Base-by-base conservation (phyloP, 495 filamentous ascomycete genomes). In the Aspergillus coremiiformis region DNA sequence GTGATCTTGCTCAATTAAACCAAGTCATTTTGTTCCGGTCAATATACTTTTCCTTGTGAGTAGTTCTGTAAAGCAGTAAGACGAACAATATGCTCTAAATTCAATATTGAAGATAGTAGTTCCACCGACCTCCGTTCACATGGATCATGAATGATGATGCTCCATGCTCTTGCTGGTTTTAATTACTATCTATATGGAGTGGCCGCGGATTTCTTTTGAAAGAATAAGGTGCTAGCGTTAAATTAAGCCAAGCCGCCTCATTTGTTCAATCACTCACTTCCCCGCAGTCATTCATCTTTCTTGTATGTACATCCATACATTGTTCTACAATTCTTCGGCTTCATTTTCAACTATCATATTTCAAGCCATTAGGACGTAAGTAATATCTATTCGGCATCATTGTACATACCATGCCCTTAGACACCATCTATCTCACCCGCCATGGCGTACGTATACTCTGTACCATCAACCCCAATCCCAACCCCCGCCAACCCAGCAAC, bases 381-480 rank as follows among this genome's bases (percentile, higher is more conserved):
- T 19, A 9, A 11, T 19, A 24, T n/a, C n/a, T 63, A 26, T 29
- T 26, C 37, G 3, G 14, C 14, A 33, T 39, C 26, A 23, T 43
- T 19, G 0, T 12, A 46, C 53, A 37, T n/a, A n/a, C n/a, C n/a
- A 76, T 76, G 73, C 73, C 73, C 20, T 72, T 95, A 24, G 85
- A 92, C 66, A 81, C 80, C 53, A 93, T 95, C 60, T 95, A 93
- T 63, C 76, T 95, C 39, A 84, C 83, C 52, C 82, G 90, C 17
- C 90, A 95, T 69, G 90, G 89, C 56, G 89, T 95, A 80, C 68
- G 85, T 78, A 8, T 20, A 41, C 21, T 42, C n/a, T n/a, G n/a
- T n/a, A n/a, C n/a, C n/a, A n/a, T 20, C 44, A 50, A 7, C 21
- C 32, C 27, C 37, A 17, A 47, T 39, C 42, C 37, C 33, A 26